A percentile compares a stretch with the other conserved stretches of the same genome.
Conservation (phyloP, 805 yeast species). For the Jamesozyma rosinii region DNA sequence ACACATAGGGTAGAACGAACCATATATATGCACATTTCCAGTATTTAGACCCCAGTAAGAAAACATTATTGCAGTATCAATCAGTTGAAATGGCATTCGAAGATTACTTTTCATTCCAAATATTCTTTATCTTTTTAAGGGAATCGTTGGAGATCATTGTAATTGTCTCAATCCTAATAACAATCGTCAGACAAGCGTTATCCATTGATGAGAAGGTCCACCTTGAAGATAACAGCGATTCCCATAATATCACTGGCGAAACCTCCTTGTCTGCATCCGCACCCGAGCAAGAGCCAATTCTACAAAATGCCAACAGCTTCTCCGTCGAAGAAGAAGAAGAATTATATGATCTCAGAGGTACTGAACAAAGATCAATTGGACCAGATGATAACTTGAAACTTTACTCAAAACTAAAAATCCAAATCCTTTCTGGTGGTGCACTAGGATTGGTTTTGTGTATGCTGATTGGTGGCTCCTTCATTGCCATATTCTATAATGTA, state of each 20-base stretch:
- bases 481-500: conserved; percentile 58
- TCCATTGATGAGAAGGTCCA: conserved; percentile 28
- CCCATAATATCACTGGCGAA: neutral
- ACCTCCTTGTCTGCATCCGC: neutral
- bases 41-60: too few relatives aligned
- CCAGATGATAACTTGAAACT: conserved; percentile 16
- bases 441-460: conserved; percentile 63
- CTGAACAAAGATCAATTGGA: conserved; percentile 5
- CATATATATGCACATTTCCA: too few relatives aligned
- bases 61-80: too few relatives aligned
- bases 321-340: conserved; percentile 26
- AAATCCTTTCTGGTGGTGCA: conserved; percentile 76
- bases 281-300: neutral
- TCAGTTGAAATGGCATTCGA: conserved; percentile 27
- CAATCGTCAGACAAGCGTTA: conserved; percentile 57
- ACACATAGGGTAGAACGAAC: too few relatives aligned
- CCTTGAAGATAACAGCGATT: neutral
- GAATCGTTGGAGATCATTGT: conserved; percentile 73
- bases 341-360: conserved; percentile 9
- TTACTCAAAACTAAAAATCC: conserved; percentile 46
- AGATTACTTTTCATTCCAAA: conserved; percentile 58
- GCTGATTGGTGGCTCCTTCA: conserved; percentile 62
- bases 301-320: neutral
- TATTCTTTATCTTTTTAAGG: conserved; percentile 61
- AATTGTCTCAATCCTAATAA: conserved; percentile 62